Percentiles rank a stretch among this genome's conserved stretches.
These are phyloP conservation scores for Wickerhamiella kazuoi DNA, from an alignment of 805 yeast genomes.

Conservation along the genomic window DNA sequence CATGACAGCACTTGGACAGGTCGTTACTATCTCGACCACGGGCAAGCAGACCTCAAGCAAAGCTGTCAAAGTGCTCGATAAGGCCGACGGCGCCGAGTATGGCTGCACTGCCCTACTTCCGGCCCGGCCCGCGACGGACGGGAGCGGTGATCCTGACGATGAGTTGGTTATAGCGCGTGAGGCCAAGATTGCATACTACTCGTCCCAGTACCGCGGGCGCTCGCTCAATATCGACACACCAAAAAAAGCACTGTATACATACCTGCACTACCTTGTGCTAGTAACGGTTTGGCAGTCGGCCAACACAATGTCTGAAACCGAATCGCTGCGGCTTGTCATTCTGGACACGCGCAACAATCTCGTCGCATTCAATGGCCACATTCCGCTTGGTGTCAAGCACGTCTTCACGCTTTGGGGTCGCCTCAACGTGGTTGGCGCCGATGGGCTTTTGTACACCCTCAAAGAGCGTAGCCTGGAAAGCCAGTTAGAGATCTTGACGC, in stretches of 20 bases:
- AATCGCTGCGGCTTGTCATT: conserved; percentile 41
- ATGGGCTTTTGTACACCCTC: conserved; percentile 54
- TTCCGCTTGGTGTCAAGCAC: conserved; percentile 47
- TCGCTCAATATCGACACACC: conserved; percentile 39
- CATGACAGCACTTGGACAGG: conserved; percentile 56
- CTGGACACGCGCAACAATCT: conserved; percentile 55
- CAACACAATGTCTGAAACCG: conserved; percentile 10
- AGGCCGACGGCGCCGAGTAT: conserved; percentile 29
- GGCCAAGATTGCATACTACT: conserved; percentile 46
- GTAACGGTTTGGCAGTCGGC: conserved; percentile 5
- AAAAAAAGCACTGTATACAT: conserved; percentile 34
- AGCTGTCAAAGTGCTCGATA: conserved; percentile 33
- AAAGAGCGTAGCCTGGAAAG: conserved; percentile 50
- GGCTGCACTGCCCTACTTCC: conserved; percentile 26
- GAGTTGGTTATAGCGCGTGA: conserved; percentile 48
- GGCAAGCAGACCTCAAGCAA: conserved; percentile 45
- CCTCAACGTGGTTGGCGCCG: conserved; percentile 45
- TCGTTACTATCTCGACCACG: conserved; percentile 54
- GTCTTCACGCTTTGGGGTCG: conserved; percentile 41
- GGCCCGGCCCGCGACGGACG: too few species aligned
- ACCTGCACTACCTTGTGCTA: conserved; percentile 37
- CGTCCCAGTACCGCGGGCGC: conserved; percentile 22
- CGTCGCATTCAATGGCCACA: conserved; percentile 47
- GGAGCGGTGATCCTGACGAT: conserved; percentile 21
- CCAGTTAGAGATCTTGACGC: conserved; percentile 49